These are phyloP conservation scores for Endocladia muricata DNA, from an alignment of 31 red algal genomes.

Conservation along the genomic window DNA sequence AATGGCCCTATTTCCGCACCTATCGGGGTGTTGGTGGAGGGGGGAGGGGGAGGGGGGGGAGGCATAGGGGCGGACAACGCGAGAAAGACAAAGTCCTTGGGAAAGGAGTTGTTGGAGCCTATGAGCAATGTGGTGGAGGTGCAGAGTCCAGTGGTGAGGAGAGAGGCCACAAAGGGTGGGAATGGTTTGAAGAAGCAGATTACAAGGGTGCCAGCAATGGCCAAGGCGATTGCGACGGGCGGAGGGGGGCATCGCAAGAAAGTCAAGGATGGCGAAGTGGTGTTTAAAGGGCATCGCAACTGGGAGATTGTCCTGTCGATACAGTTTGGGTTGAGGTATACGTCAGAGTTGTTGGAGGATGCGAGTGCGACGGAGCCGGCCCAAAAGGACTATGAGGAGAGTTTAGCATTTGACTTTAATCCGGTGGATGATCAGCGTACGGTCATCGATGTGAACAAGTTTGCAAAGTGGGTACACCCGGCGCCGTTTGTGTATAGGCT, in stretches of 20 bases:
- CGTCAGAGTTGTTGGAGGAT: slow-evolving; percentile 60
- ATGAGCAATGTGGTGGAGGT: slow-evolving; percentile 12
- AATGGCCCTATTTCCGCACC: too few relatives aligned
- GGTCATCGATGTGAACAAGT: slow-evolving; percentile 41
- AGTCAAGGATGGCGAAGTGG: slow-evolving; percentile 86
- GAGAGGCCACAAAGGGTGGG: neutral
- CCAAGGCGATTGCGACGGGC: slow-evolving; percentile 22
- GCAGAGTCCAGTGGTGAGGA: neutral
- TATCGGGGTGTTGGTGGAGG: too few relatives aligned
- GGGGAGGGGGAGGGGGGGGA: too few relatives aligned
- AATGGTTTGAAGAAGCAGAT: slow-evolving; percentile 65
- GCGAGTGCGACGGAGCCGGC: slow-evolving; percentile 23
- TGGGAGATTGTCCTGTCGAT: slow-evolving; percentile 86
- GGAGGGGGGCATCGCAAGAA: slow-evolving; percentile 47
- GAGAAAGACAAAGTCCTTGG: too few relatives aligned
- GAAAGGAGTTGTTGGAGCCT: too few relatives aligned
- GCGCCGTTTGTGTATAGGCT: slow-evolving; percentile 79
- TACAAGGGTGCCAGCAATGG: slow-evolving; percentile 19
- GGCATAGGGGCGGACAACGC: too few relatives aligned
- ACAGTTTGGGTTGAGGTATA: slow-evolving; percentile 75
- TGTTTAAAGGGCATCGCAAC: slow-evolving; percentile 90
- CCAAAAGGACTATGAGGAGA: slow-evolving; percentile 39
- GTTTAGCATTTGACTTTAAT: slow-evolving; percentile 69
- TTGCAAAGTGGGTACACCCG: slow-evolving; percentile 65
- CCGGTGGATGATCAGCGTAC: slow-evolving; percentile 37